Evolutionary conservation across 495 filamentous ascomycete species (phyloP).

Genomic region (Penicillium coffeae): DNA sequence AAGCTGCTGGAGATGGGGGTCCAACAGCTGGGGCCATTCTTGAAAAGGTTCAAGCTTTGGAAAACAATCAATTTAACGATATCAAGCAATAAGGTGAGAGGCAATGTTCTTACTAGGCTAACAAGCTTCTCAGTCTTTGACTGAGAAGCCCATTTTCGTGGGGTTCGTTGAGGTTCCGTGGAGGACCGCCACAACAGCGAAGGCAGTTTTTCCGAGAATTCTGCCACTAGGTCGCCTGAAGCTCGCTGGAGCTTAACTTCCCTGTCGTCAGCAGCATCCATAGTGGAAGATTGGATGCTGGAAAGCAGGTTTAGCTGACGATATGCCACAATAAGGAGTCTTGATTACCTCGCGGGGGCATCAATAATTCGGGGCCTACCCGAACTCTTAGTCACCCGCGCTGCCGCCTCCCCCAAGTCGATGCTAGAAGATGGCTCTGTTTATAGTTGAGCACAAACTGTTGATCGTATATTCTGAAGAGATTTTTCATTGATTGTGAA

Average conservation of each 20-base stretch:
- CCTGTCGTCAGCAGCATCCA: conserved; percentile 55
- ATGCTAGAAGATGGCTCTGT: background rate
- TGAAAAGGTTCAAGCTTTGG: conserved; percentile 85
- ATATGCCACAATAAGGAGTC: too few relatives aligned
- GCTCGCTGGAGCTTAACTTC: conserved; percentile 72
- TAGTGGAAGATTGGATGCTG: conserved; percentile 13
- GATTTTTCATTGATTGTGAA: too few relatives aligned
- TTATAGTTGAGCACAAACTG: too few relatives aligned
- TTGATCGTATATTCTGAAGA: too few relatives aligned
- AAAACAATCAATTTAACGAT: background rate
- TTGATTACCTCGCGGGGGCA: too few relatives aligned
- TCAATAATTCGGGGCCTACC: background rate
- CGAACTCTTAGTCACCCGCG: background rate
- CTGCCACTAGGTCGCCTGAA: conserved; percentile 62
- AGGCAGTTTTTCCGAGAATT: conserved; percentile 57
- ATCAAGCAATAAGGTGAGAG: background rate
- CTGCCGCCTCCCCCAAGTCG: too few relatives aligned
- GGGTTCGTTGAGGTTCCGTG: conserved; percentile 26
- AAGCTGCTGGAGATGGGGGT: conserved; percentile 73
- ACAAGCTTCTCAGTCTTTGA: conserved; percentile 42
- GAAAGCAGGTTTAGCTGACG: background rate
- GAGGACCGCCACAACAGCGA: conserved; percentile 42
- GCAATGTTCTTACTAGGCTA: conserved; percentile 31
- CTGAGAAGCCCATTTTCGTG: conserved; percentile 39
- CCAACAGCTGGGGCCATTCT: conserved; percentile 93